Evolutionary conservation across 140 eudicot species (phyloP), one percentile per base, ranked within the genome.

Genomic region (Erigeron philadelphicus): DNA sequence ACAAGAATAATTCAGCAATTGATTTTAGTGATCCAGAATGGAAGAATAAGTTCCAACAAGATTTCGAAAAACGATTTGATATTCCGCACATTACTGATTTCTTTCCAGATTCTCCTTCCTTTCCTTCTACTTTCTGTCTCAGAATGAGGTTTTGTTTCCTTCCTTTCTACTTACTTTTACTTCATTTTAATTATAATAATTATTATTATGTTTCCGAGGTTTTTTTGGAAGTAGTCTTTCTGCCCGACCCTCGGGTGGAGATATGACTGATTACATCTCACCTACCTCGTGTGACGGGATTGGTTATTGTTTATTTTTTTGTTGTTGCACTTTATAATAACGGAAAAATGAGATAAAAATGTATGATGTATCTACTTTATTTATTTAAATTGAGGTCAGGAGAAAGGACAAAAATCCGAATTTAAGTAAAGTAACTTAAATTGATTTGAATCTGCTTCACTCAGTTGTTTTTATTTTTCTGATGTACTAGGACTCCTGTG

Each of bases 51-150:
- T 90, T 52, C 57, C 71, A 85, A 76, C 19, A 64, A 4, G 91
- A 90, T 38, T 88, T 90, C 67, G 95, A 85, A 75, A 63, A 58
- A 43, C 76, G 96, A 13, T 90, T 90, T 63, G 64, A 78, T 55
- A 83, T 90, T 17, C 97, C 97, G 53, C 97, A 90, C 47, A 63
- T 90, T 56, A 82, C 87, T 10, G 95, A 90, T 70, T 75, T 75
- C 18, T 77, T 85, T 18, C 72, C 71, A 12, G 82, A 88, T 60
- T 87, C 89, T 18, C 70, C 38, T 41, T 81, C 95, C 0, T 88
- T 75, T 40, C 97, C 96, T 3, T 87, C 97, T 43, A 85, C 97
- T 35, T 92, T 92, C 62, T 86, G 96, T 75, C 90, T 92, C 54
- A 78, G 72, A 60, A 92, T 84, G 96, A 82, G 98, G 98, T 91